Base-by-base conservation (phyloP, 2,329 filamentous ascomycete genomes). In the Dactylellina sp. region DNA sequence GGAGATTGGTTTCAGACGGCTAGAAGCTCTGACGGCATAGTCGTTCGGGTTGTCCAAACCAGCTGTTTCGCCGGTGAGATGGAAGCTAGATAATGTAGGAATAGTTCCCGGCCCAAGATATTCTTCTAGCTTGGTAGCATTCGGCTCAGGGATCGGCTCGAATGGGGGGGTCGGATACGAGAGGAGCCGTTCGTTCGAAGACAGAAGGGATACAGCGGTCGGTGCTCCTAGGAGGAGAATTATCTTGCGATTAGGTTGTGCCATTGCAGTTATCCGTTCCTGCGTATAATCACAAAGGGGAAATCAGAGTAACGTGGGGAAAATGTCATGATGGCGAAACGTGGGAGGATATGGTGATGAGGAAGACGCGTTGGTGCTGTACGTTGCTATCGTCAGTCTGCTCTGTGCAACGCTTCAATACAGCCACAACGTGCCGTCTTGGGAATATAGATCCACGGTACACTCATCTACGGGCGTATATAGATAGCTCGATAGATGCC, bases 221-320 rank as follows among this genome's bases (percentile, higher is more conserved):
- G 62, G 62, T n/a, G 62, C 62, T 16, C 62, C 62, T 2, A 66
- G 62, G 42, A 66, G 32, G 28, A 66, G 40, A 16, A 66, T 50
- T 42, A 59, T 18, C 46, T 50, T 66, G 6, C 49, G 49, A 25
- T 25, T 49, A 4, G 35, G 12, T 16, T 49, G 39, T 1, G 62
- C 28, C 61, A 65, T 65, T 47, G 7, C 22, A 7, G 32, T 53
- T 37, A 53, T 35, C 42, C 16, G 25, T 35, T 28, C 22, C 47
- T 2, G 18, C 16, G 7, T n/a, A n/a, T n/a, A n/a, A n/a, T n/a
- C n/a, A n/a, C n/a, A n/a, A n/a, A n/a, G 5, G 20, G 7, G 20
- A 24, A 24, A 22, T 49, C 22, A 22, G 3, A 9, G 47, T 20
- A 18, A 5, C 18, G 44, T 20, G 44, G 11, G 18, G 7, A 3